Conservation (phyloP, 805 yeast species). For the Kurtzmaniella cleridarum region DNA sequence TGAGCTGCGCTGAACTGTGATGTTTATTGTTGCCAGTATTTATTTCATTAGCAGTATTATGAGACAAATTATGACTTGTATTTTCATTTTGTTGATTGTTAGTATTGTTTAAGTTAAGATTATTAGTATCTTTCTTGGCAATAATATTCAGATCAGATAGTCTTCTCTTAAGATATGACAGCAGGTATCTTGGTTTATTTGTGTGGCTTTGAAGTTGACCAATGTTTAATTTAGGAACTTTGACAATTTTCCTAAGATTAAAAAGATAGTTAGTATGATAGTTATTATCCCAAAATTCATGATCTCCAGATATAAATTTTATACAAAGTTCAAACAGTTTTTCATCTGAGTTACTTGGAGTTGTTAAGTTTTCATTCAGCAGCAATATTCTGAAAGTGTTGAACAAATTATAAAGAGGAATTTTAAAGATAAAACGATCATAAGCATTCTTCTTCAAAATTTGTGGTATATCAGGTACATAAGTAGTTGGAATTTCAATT, state of each 20-base stretch:
- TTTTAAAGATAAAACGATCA: constrained; percentile 68
- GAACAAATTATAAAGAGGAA: constrained; percentile 44
- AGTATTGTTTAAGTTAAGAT: not conserved
- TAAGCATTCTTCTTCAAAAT: constrained; percentile 45
- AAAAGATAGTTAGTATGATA: constrained; percentile 52
- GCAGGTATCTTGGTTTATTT: constrained; percentile 33
- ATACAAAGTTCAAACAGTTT: constrained; percentile 46
- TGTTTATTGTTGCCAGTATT: too few species aligned
- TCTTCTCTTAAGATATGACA: constrained; percentile 30
- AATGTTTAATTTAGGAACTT: constrained; percentile 1
- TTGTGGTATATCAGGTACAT: constrained; percentile 50
- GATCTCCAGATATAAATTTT: constrained; percentile 42
- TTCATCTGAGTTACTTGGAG: constrained; percentile 11
- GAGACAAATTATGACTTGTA: too few species aligned
- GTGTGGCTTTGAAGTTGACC: constrained; percentile 13
- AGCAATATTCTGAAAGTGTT: constrained; percentile 19
- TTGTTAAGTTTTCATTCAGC: constrained; percentile 3
- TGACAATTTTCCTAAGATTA: constrained; percentile 25
- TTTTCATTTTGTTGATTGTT: not conserved
- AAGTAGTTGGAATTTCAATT: constrained; percentile 60
- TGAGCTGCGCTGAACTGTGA: too few species aligned
- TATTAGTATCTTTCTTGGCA: constrained; percentile 4
- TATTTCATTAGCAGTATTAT: too few species aligned
- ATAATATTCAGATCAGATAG: constrained; percentile 21
- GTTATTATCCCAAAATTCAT: constrained; percentile 80